These are phyloP conservation scores for Solanum chilense DNA, from an alignment of 257 asterid genomes.

Conservation along the genomic window DNA sequence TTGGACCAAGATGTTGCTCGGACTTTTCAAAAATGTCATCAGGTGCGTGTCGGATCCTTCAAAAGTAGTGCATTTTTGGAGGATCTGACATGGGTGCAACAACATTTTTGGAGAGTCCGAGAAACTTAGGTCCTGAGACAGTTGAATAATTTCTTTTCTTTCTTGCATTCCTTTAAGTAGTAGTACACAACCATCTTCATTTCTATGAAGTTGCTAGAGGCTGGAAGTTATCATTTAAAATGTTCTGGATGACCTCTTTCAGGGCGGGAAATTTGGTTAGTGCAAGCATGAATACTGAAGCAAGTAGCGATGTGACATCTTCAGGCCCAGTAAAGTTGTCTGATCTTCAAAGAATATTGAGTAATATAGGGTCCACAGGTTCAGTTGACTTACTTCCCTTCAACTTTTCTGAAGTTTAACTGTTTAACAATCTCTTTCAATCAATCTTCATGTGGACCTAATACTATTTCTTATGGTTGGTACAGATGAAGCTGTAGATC, in stretches of 20 bases:
- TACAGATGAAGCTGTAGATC: constrained; percentile 59
- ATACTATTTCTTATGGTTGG: constrained; percentile 7
- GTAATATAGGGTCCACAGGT: constrained; percentile 82
- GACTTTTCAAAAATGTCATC: neutral
- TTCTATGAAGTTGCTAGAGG: neutral
- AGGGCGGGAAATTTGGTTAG: constrained; percentile 90
- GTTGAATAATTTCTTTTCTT: neutral
- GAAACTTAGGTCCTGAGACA: neutral
- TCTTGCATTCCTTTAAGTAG: neutral
- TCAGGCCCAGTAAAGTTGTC: constrained; percentile 86
- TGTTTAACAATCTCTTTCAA: constrained; percentile 1
- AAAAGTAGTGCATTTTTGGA: neutral
- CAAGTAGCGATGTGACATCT: constrained; percentile 72
- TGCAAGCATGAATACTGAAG: constrained; percentile 71
- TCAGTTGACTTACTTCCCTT: neutral
- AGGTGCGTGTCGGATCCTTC: neutral
- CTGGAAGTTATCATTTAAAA: neutral
- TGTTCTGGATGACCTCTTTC: constrained; percentile 5
- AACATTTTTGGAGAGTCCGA: neutral
- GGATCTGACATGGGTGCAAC: neutral
- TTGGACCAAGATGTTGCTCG: neutral
- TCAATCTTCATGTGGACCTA: constrained; percentile 3
- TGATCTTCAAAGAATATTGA: constrained; percentile 87
- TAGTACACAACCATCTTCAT: neutral
- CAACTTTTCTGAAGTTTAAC: neutral